Evolutionary conservation across 305 asterid species (phyloP).

Genomic region (Fraxinus floribunda): DNA sequence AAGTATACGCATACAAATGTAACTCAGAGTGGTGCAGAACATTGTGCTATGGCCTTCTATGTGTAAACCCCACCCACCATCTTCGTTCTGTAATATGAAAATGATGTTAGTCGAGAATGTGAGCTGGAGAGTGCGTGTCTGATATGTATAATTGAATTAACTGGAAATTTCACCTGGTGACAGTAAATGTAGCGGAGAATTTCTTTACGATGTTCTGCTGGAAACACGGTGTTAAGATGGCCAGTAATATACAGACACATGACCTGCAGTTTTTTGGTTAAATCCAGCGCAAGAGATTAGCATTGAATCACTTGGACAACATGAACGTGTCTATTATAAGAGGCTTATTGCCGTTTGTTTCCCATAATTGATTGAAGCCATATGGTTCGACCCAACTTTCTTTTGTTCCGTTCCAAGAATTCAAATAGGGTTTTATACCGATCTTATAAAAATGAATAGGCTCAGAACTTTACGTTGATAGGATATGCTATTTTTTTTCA

Average conservation of each 20-base stretch:
- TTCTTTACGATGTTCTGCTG: slow-evolving; percentile 69
- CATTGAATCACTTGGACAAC: not conserved
- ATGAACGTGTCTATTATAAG: not conserved
- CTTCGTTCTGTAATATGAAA: slow-evolving; percentile 54
- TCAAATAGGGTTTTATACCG: not conserved
- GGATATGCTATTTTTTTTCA: not conserved
- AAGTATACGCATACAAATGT: slow-evolving; percentile 72
- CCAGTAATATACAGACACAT: slow-evolving; percentile 79
- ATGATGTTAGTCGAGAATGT: not conserved
- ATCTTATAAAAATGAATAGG: too few relatives aligned
- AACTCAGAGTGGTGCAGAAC: slow-evolving; percentile 72
- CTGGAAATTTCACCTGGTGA: slow-evolving; percentile 61
- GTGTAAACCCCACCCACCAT: slow-evolving; percentile 90
- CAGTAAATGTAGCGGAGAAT: slow-evolving; percentile 83
- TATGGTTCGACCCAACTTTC: not conserved
- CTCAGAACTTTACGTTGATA: not conserved
- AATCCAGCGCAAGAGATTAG: not conserved
- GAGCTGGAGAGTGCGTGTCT: not conserved
- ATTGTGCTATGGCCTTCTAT: slow-evolving; percentile 81
- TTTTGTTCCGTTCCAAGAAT: not conserved
- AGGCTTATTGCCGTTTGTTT: not conserved
- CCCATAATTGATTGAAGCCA: not conserved
- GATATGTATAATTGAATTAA: not conserved
- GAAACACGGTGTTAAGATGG: slow-evolving; percentile 63
- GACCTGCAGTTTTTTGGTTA: slow-evolving; percentile 40